Evolutionary conservation across 345 rosid genomes (phyloP).

Genomic region (Sapria himalayana): DNA sequence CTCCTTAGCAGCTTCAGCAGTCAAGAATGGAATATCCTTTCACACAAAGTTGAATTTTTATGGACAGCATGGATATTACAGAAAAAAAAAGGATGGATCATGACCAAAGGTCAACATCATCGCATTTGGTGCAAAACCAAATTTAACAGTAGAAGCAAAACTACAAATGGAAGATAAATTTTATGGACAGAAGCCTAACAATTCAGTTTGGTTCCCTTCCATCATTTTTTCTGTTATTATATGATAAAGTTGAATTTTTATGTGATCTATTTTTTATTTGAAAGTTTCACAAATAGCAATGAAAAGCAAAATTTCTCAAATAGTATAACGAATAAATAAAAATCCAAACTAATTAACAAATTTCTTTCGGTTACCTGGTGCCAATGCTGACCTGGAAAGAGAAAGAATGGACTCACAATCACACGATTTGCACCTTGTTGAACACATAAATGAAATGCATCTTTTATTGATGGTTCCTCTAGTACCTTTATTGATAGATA

Average conservation of each 20-base stretch:
- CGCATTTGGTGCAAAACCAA: too few species aligned
- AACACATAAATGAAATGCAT: constrained; percentile 59
- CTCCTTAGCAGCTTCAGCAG: constrained; percentile 85
- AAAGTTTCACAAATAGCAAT: too few species aligned
- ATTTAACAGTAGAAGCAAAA: too few species aligned
- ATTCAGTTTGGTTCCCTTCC: too few species aligned
- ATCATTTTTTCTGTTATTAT: too few species aligned
- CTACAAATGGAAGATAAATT: too few species aligned
- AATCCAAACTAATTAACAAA: constrained; percentile 1
- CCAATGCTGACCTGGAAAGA: constrained; percentile 93
- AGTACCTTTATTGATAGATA: constrained; percentile 33
- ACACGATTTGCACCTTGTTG: constrained; percentile 58
- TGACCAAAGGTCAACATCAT: too few species aligned
- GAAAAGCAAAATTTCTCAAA: too few species aligned
- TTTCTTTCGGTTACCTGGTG: constrained; percentile 57
- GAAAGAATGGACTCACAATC: constrained; percentile 78
- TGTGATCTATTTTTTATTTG: too few species aligned
- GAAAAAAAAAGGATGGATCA: too few species aligned
- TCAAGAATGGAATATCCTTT: constrained; percentile 67
- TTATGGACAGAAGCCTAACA: too few species aligned
- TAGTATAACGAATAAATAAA: neutral
- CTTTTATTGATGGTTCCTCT: constrained; percentile 72
- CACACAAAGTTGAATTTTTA: neutral
- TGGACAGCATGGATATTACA: neutral
- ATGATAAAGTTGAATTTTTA: too few species aligned